phyloP scores from a whole-genome alignment of 2,329 filamentous ascomycete species.

The Aspergillus pseudotamarii region DNA sequence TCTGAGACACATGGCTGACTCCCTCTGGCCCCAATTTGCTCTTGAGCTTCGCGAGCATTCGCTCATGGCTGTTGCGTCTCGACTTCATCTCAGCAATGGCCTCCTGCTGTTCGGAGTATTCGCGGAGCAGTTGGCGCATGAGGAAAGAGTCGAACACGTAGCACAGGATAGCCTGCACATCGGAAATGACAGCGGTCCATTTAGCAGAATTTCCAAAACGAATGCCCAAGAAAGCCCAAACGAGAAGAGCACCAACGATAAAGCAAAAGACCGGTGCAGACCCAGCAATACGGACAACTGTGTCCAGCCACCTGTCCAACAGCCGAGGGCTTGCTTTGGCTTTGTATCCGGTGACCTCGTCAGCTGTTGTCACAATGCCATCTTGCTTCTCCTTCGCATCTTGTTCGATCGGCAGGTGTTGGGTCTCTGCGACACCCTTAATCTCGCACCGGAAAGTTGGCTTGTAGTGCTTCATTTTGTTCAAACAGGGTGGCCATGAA shows the following conservation, averaged over 20 bases:
- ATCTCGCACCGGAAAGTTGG: background rate
- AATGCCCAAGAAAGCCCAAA: constrained; percentile 34
- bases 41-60: constrained; percentile 21
- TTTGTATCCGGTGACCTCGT: background rate
- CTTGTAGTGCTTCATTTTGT: background rate
- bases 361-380: background rate
- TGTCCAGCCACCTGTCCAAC: constrained; percentile 27
- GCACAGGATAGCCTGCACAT: constrained; percentile 36
- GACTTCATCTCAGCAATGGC: constrained; percentile 23
- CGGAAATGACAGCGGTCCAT: constrained; percentile 35
- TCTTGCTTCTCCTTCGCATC: background rate
- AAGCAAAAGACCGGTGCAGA: constrained; percentile 31
- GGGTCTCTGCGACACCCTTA: background rate
- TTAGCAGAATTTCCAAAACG: constrained; percentile 22
- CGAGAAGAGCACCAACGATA: constrained; percentile 34
- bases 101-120: constrained; percentile 18
- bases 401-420: background rate
- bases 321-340: constrained; percentile 16
- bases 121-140: constrained; percentile 35
- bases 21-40: background rate
- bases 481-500: background rate
- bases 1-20: background rate
- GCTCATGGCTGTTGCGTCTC: constrained; percentile 20
- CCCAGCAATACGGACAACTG: constrained; percentile 28
- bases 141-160: constrained; percentile 37